phyloP scores from a whole-genome alignment of 2,329 filamentous ascomycete genomes.

The Colletotrichum kahawae region DNA sequence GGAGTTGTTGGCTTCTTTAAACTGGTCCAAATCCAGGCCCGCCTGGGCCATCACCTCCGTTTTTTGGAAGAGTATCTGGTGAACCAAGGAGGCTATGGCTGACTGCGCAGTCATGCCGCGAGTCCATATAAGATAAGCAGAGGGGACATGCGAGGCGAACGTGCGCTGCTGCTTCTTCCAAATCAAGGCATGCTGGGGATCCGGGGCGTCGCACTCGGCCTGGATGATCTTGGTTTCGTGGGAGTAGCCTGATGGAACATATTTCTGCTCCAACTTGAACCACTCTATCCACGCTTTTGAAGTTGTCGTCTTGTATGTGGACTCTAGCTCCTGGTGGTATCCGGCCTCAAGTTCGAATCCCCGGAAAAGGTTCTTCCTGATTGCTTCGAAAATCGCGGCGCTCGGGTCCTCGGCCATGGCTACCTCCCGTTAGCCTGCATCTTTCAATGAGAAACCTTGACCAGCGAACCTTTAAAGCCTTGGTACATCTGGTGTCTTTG shows the following conservation, averaged over 20 bases:
- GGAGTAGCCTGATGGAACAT: constrained; percentile 27
- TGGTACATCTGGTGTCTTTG: constrained; percentile 15
- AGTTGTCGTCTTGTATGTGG: constrained; percentile 29
- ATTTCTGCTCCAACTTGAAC: constrained; percentile 29
- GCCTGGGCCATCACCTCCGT: constrained; percentile 25
- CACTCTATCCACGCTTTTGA: constrained; percentile 29
- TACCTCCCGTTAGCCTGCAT: not conserved
- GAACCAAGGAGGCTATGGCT: constrained; percentile 28
- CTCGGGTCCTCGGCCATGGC: constrained; percentile 12
- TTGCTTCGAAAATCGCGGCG: constrained; percentile 18
- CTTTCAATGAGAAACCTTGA: not conserved
- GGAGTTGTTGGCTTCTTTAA: constrained; percentile 23
- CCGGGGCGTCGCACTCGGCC: constrained; percentile 32
- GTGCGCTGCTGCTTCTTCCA: constrained; percentile 28
- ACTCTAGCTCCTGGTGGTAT: constrained; percentile 30
- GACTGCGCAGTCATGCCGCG: constrained; percentile 32
- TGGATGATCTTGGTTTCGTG: constrained; percentile 26
- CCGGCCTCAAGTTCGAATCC: constrained; percentile 27
- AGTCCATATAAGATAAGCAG: constrained; percentile 30
- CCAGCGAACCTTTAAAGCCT: not conserved
- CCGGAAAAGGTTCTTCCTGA: constrained; percentile 27
- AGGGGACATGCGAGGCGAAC: constrained; percentile 24
- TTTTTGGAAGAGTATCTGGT: constrained; percentile 31
- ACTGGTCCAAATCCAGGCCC: constrained; percentile 24
- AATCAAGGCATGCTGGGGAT: constrained; percentile 30